These are phyloP conservation scores for Rhodotorula sp. DNA, from an alignment of 1,284 basidiomycete species.

Conservation along the genomic window DNA sequence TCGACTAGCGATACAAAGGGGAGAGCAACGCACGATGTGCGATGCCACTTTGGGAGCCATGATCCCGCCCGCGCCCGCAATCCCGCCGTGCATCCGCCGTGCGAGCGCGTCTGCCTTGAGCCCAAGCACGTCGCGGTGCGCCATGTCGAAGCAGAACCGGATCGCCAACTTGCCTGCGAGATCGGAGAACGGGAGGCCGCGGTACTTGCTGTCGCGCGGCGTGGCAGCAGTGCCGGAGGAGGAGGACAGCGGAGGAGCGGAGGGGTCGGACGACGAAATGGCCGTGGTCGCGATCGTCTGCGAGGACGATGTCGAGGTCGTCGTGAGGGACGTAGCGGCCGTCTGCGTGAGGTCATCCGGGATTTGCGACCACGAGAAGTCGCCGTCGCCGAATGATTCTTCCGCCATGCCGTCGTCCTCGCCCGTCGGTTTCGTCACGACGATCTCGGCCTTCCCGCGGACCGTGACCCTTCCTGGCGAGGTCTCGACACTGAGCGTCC, in stretches of 20 bases:
- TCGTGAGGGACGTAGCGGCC: not conserved
- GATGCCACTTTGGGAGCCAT: slow-evolving; percentile 27
- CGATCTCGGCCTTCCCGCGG: not conserved
- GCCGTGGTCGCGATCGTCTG: slow-evolving; percentile 2
- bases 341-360: not conserved
- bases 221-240: not conserved
- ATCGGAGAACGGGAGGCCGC: not conserved
- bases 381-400: slow-evolving; percentile 14
- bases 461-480: not conserved
- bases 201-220: not conserved
- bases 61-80: slow-evolving; percentile 13
- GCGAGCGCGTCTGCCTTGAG: slow-evolving; percentile 28
- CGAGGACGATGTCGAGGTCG: slow-evolving; percentile 3
- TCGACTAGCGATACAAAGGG: too few relatives aligned
- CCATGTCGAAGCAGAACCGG: slow-evolving; percentile 28
- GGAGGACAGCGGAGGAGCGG: not conserved
- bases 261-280: not conserved
- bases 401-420: slow-evolving; percentile 9
- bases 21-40: slow-evolving; percentile 17
- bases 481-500: not conserved
- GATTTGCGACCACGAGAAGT: slow-evolving; percentile 11
- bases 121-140: slow-evolving; percentile 23
- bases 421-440: not conserved
- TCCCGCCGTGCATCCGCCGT: slow-evolving; percentile 13
- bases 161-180: not conserved